Conservation (phyloP, 176 grass and related monocot species). For the Triticum timopheevii region DNA sequence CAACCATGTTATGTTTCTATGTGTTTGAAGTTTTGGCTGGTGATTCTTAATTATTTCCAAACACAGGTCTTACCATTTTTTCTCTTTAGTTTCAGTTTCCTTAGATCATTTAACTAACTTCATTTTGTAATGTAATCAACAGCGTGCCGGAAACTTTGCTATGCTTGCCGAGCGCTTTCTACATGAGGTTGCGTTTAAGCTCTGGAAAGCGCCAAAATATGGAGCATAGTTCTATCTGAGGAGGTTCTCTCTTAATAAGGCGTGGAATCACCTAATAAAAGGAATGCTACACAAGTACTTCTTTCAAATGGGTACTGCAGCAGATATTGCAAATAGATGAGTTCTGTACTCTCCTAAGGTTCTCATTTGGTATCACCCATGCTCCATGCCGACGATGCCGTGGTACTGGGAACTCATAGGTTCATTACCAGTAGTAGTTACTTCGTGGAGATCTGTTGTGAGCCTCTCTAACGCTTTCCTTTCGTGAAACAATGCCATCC, state of each 20-base stretch:
- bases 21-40: background rate
- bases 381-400: background rate
- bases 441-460: background rate
- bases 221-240: conserved; percentile 47
- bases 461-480: background rate
- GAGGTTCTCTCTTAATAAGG: background rate
- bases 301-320: background rate
- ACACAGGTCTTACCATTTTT: background rate
- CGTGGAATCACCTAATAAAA: background rate
- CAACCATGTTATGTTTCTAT: background rate
- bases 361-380: background rate
- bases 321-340: conserved; percentile 19
- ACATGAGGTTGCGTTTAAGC: conserved; percentile 95
- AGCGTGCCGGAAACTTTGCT: conserved; percentile 63
- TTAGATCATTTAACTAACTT: background rate
- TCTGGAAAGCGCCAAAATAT: conserved; percentile 98
- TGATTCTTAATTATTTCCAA: background rate
- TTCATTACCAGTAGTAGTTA: background rate
- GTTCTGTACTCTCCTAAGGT: background rate
- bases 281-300: background rate
- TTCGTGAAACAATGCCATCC: background rate
- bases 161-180: conserved; percentile 83
- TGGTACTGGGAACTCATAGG: background rate
- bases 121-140: conserved; percentile 5
- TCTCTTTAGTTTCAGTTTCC: background rate